phyloP scores from a whole-genome alignment of 495 filamentous ascomycete species.

The Podospora tetraspora region DNA sequence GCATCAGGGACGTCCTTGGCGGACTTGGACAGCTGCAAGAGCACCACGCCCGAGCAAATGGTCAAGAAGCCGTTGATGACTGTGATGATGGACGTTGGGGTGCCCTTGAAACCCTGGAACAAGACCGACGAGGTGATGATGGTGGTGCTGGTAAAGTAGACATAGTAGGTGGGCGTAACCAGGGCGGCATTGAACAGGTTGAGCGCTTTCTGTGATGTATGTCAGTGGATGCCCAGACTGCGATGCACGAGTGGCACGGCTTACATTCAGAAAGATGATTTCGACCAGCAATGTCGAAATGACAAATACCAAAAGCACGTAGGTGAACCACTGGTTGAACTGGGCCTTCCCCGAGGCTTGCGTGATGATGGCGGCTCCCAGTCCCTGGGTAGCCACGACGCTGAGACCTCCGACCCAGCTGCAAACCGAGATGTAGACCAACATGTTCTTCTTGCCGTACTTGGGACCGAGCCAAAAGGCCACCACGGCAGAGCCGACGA shows the following conservation, averaged over 20 bases:
- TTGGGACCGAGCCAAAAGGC: conserved; percentile 81
- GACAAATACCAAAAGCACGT: conserved; percentile 87
- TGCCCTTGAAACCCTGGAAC: conserved; percentile 92
- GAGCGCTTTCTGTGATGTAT: conserved; percentile 78
- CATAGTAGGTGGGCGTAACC: conserved; percentile 97
- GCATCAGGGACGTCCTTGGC: conserved; percentile 95
- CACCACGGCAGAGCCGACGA: conserved; percentile 63
- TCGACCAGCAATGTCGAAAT: conserved; percentile 82
- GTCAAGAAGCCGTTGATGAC: conserved; percentile 91
- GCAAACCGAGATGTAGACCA: conserved; percentile 95
- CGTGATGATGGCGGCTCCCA: conserved; percentile 86
- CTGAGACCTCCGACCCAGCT: conserved; percentile 90
- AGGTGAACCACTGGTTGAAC: conserved; percentile 97
- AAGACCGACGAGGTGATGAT: conserved; percentile 90
- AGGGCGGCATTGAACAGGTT: conserved; percentile 97
- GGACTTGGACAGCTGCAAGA: conserved; percentile 95
- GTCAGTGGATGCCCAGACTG: conserved; percentile 21
- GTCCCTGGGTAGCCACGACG: conserved; percentile 89
- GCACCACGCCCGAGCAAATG: conserved; percentile 93
- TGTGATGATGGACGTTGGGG: conserved; percentile 71
- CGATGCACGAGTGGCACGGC: conserved; percentile 27
- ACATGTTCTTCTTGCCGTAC: conserved; percentile 95
- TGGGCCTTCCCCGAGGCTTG: conserved; percentile 74
- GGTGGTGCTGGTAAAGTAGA: conserved; percentile 92
- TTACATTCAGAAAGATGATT: conserved; percentile 91